A percentile compares a stretch with the other conserved stretches of the same genome.
phyloP scores from a whole-genome alignment of 2,329 filamentous ascomycete species.

The Hypoxylon sp. region DNA sequence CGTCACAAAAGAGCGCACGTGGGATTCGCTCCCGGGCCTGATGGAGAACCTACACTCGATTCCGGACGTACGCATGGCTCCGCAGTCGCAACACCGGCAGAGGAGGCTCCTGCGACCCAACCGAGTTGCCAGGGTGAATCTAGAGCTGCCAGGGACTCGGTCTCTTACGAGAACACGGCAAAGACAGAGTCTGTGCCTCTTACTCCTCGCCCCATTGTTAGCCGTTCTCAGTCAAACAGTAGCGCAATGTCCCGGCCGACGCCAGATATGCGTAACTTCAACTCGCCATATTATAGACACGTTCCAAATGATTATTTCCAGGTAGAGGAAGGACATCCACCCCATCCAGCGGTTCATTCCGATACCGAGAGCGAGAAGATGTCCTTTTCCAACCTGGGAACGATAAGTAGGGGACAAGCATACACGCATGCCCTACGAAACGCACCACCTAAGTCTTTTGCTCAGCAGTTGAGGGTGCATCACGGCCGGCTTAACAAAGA shows the following conservation, averaged over 20 bases:
- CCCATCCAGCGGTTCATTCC: slow-evolving; percentile 40
- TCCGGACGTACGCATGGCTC: slow-evolving; percentile 24
- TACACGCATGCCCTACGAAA: slow-evolving; percentile 80
- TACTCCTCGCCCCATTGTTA: slow-evolving; percentile 45
- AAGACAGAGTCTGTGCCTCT: slow-evolving; percentile 30
- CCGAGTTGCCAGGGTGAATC: not conserved
- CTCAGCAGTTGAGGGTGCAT: slow-evolving; percentile 79
- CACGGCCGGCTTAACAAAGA: slow-evolving; percentile 83
- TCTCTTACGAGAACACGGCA: slow-evolving; percentile 2
- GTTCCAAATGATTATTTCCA: slow-evolving; percentile 35
- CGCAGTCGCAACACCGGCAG: not conserved
- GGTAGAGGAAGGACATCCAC: slow-evolving; percentile 33
- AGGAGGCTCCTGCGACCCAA: not conserved
- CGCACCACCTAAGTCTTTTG: slow-evolving; percentile 76
- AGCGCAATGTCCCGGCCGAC: slow-evolving; percentile 44
- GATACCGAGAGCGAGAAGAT: slow-evolving; percentile 60
- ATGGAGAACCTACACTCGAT: slow-evolving; percentile 31
- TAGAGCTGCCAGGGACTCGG: not conserved
- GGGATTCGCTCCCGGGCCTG: slow-evolving; percentile 63
- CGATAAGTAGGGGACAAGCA: slow-evolving; percentile 53
- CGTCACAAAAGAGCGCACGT: slow-evolving; percentile 62
- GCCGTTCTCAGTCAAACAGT: slow-evolving; percentile 34
- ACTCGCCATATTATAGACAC: slow-evolving; percentile 53
- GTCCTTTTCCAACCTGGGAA: slow-evolving; percentile 53
- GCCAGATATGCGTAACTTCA: slow-evolving; percentile 53